Percentiles rank a stretch among this genome's conserved stretches.
Evolutionary conservation across 1,139 yeast genomes (phyloP).

Genomic region (Trichomonascaceae sp.): DNA sequence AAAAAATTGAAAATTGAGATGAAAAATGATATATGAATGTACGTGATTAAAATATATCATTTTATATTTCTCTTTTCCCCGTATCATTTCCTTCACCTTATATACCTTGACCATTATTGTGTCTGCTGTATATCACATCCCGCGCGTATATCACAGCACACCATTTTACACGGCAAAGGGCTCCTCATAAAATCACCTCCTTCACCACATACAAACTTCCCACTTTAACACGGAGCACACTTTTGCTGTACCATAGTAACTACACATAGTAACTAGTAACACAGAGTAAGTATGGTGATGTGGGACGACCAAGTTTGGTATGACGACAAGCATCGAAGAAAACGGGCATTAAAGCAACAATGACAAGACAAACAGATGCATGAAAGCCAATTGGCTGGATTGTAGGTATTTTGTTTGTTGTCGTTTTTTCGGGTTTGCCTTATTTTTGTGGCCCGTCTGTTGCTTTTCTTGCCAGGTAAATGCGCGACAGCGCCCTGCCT

Average conservation of each 20-base stretch:
- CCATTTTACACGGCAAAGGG: constrained; percentile 1
- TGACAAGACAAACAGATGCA: not conserved
- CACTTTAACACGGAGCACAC: constrained; percentile 5
- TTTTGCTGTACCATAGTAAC: constrained; percentile 8
- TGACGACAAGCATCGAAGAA: not conserved
- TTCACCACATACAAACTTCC: constrained; percentile 8
- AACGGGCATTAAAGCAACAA: not conserved
- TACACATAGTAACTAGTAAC: not conserved
- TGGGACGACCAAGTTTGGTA: not conserved
- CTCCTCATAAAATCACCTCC: constrained; percentile 9
- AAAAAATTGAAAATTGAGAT: not conserved
- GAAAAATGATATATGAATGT: no score
- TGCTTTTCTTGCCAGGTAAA: not conserved
- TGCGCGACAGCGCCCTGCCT: not conserved
- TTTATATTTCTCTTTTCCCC: no score
- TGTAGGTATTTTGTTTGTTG: constrained; percentile 1
- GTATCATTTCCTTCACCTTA: no score
- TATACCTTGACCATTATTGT: no score
- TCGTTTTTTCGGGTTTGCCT: not conserved
- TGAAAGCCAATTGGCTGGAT: not conserved
- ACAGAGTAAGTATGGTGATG: not conserved
- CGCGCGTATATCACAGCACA: constrained; percentile 9
- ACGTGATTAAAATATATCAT: no score
- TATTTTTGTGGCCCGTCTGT: not conserved
- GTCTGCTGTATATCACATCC: constrained; percentile 7